Base-by-base conservation (phyloP, 768 basidiomycete genomes). In the Mycena haematopus region DNA sequence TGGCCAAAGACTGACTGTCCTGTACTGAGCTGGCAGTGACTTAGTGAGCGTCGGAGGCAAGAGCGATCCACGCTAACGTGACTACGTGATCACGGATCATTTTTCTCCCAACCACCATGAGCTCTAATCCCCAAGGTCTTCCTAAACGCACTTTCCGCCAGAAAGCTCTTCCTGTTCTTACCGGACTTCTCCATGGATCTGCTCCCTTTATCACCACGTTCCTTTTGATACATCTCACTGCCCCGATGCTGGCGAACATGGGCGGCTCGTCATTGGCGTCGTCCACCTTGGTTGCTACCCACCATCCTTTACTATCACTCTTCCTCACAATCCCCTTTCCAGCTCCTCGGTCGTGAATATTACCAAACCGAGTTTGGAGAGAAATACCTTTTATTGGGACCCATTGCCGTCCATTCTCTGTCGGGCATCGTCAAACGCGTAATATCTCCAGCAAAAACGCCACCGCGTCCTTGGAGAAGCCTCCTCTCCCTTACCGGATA, bases 261-360 rank as follows among this genome's bases (percentile, higher is more conserved):
- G 93, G 90, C 6, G 92, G 92, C 0, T 84, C 88, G 1, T 78
- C 76, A 11, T 71, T 87, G 17, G 82, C 92, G 9, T 93, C 91
- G 17, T 42, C 40, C 6, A 15, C 17, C 49, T 88, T 95, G 91
- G 93, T 92, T 61, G 60, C 86, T 75, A 22, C 11, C 9, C 24
- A 19, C 45, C 17, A 49, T 5, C 3, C 49, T 50, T 7, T 46
- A 22, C n/a, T 17, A 17, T 29, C 24, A 38, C 2, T 21, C 40
- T 44, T 60, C 14, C 56, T 44, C 29, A 44, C 6, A 21, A 35
- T n/a, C 10, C 21, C 19, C 15, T 45, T 9, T 31, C 10, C 67
- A 95, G 92, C 78, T 95, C 46, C 79, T 96, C 14, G 91, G 92
- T 11, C 78, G 93, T 56, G 93, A 93, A 75, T 93, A 93, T 75